Evolutionary conservation across 306 rosid species (phyloP).

Genomic region (Trifolium repens): DNA sequence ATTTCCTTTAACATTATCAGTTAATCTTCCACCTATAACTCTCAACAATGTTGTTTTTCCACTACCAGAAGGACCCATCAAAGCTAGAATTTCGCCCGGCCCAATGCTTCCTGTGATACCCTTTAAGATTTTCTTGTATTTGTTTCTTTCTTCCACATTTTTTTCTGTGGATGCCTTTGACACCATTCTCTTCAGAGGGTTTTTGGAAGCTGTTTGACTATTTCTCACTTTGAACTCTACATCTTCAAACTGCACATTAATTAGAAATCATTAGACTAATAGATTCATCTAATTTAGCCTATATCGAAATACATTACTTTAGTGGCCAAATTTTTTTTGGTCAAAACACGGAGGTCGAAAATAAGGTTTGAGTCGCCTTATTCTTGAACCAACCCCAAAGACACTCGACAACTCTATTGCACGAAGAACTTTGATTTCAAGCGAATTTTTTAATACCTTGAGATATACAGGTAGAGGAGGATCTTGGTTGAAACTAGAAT

Average conservation of each 20-base stretch:
- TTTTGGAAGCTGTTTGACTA: slow-evolving; percentile 47
- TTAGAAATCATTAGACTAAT: too few relatives aligned
- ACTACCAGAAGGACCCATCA: slow-evolving; percentile 99
- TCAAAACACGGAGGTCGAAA: too few relatives aligned
- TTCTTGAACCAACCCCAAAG: too few relatives aligned
- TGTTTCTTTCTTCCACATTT: slow-evolving; percentile 57
- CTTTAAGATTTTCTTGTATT: slow-evolving; percentile 70
- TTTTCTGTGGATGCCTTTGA: slow-evolving; percentile 64
- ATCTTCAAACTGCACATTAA: slow-evolving; percentile 81
- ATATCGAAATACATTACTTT: too few relatives aligned
- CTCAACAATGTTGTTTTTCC: slow-evolving; percentile 93
- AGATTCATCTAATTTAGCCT: too few relatives aligned
- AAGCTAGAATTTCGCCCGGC: slow-evolving; percentile 91
- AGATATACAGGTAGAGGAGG: slow-evolving; percentile 86
- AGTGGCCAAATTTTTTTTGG: too few relatives aligned
- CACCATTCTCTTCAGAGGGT: slow-evolving; percentile 64
- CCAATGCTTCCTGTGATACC: slow-evolving; percentile 93
- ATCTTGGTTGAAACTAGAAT: slow-evolving; percentile 46
- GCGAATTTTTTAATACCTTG: slow-evolving; percentile 57
- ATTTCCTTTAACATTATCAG: slow-evolving; percentile 51
- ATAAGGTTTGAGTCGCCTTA: too few relatives aligned
- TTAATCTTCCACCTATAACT: slow-evolving; percentile 86
- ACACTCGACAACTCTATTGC: too few relatives aligned
- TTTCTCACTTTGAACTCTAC: slow-evolving; percentile 75
- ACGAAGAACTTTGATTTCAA: neutral